These are phyloP conservation scores for Elongisporangium prolatum DNA, from an alignment of 352 stramenopile species.

Conservation along the genomic window DNA sequence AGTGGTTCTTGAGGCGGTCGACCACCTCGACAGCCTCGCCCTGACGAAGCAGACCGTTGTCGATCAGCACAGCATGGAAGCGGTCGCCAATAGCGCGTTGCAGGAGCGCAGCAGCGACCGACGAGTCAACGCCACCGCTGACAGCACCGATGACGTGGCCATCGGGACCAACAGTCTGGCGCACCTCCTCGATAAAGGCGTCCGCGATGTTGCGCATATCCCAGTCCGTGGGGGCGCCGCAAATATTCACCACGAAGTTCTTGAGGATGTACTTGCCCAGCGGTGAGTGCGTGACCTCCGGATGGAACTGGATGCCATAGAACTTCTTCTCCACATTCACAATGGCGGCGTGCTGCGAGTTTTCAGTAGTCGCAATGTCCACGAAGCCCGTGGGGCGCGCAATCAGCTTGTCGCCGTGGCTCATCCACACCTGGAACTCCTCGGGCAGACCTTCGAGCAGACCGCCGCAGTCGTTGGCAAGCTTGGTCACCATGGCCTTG, in stretches of 20 bases:
- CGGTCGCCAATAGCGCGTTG: constrained; percentile 95
- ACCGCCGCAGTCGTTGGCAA: constrained; percentile 40
- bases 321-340: constrained; percentile 92
- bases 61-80: constrained; percentile 99
- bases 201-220: constrained; percentile 96
- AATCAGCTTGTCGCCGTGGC: constrained; percentile 98
- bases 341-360: constrained; percentile 93
- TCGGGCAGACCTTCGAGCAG: constrained; percentile 91
- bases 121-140: constrained; percentile 98
- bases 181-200: constrained; percentile 87
- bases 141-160: constrained; percentile 98
- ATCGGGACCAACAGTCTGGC: constrained; percentile 89
- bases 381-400: constrained; percentile 91
- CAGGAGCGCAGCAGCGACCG: constrained; percentile 97
- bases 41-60: constrained; percentile 97
- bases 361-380: constrained; percentile 83
- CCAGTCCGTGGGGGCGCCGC: constrained; percentile 94
- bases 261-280: constrained; percentile 93
- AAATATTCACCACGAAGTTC: constrained; percentile 98
- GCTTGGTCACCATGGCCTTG: constrained; percentile 91
- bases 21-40: constrained; percentile 94
- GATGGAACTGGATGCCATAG: constrained; percentile 98
- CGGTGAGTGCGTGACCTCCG: constrained; percentile 96
- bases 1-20: constrained; percentile 83
- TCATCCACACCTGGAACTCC: constrained; percentile 99